Evolutionary conservation across 495 filamentous ascomycete genomes (phyloP).

Genomic region (Bacidia gigantensis): DNA sequence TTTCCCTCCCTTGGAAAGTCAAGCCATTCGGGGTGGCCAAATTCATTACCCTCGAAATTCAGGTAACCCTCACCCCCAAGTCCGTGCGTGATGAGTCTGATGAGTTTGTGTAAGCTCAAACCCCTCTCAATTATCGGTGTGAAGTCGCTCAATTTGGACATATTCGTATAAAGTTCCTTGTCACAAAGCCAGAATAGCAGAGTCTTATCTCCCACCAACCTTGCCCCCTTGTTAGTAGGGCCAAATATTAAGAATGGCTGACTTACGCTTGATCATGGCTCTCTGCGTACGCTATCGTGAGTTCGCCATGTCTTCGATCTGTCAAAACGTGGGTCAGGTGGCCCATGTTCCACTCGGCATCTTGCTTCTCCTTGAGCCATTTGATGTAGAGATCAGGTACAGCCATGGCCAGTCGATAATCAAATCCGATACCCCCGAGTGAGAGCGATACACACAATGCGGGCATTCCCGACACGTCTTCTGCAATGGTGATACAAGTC

Average conservation of each 20-base stretch:
- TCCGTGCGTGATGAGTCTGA: constrained; percentile 80
- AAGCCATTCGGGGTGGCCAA: constrained; percentile 97
- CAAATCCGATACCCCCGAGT: constrained; percentile 86
- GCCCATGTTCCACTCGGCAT: constrained; percentile 86
- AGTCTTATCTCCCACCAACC: constrained; percentile 90
- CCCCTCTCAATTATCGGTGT: constrained; percentile 87
- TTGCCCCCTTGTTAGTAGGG: constrained; percentile 31
- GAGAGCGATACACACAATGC: constrained; percentile 75
- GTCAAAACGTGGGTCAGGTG: constrained; percentile 74
- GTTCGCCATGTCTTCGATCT: constrained; percentile 89
- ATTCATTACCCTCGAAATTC: constrained; percentile 98
- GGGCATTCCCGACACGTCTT: constrained; percentile 97
- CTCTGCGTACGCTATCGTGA: constrained; percentile 96
- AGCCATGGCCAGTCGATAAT: constrained; percentile 96
- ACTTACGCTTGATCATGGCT: constrained; percentile 96
- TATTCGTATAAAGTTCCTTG: constrained; percentile 93
- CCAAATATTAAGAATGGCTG: neutral
- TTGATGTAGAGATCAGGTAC: constrained; percentile 99
- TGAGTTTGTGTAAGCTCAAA: constrained; percentile 90
- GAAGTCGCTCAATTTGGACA: constrained; percentile 71
- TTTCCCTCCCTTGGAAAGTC: constrained; percentile 95
- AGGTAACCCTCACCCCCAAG: constrained; percentile 97
- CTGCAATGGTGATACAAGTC: constrained; percentile 76
- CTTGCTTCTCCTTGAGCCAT: constrained; percentile 82
- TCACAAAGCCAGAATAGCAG: constrained; percentile 98